These are phyloP conservation scores for Solanum raphanifolium DNA, from an alignment of 257 asterid genomes.

Conservation along the genomic window DNA sequence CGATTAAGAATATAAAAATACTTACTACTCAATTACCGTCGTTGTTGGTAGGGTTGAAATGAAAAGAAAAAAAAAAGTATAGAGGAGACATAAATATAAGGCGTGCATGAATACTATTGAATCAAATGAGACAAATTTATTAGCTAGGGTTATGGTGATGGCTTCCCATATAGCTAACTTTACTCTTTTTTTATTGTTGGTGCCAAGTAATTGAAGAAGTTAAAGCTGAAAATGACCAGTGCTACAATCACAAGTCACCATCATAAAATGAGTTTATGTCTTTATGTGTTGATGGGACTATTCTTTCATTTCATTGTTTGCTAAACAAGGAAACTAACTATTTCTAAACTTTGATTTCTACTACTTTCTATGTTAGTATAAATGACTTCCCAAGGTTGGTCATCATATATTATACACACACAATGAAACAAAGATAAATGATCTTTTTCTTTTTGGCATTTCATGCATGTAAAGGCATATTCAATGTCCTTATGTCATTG, in stretches of 20 bases:
- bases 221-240: slow-evolving; percentile 34
- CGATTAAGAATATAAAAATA: not conserved
- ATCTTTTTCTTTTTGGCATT: not conserved
- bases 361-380: slow-evolving; percentile 45
- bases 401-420: not conserved
- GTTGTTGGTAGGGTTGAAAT: not conserved
- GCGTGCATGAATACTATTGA: not conserved
- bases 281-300: slow-evolving; percentile 53
- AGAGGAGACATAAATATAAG: not conserved
- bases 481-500: not conserved
- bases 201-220: slow-evolving; percentile 2
- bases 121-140: not conserved
- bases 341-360: slow-evolving; percentile 21
- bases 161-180: not conserved
- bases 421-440: not conserved
- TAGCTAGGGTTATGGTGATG: slow-evolving; percentile 5
- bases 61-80: not conserved
- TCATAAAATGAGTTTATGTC: slow-evolving; percentile 21
- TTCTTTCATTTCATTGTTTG: slow-evolving; percentile 32
- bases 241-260: slow-evolving; percentile 38
- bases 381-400: slow-evolving; percentile 18
- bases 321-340: slow-evolving; percentile 29
- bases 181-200: not conserved
- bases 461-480: slow-evolving; percentile 1
- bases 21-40: not conserved